phyloP scores from a whole-genome alignment of 2,329 filamentous ascomycete genomes.

The Saccharata proteae region DNA sequence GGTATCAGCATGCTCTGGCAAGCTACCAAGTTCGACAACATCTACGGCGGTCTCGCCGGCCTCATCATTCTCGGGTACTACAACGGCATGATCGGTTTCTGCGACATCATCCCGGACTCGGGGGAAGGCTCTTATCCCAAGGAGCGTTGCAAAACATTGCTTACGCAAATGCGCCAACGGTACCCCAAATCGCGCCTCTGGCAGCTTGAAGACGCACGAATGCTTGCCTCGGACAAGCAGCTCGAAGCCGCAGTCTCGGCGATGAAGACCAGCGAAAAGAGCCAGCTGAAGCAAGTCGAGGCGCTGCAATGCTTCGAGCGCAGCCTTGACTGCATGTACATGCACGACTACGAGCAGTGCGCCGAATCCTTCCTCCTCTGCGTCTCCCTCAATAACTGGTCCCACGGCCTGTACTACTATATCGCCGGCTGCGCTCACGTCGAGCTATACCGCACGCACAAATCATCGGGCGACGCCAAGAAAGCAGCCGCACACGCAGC shows the following conservation, averaged over 20 bases:
- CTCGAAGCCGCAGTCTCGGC: slow-evolving; percentile 57
- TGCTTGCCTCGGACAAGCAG: slow-evolving; percentile 54
- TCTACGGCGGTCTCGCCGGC: slow-evolving; percentile 84
- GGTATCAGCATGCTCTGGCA: slow-evolving; percentile 85
- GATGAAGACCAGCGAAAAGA: slow-evolving; percentile 46
- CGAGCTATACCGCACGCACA: slow-evolving; percentile 61
- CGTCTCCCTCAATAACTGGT: slow-evolving; percentile 80
- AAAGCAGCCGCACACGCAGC: slow-evolving; percentile 20
- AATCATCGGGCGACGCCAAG: slow-evolving; percentile 18
- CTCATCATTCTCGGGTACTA: slow-evolving; percentile 76
- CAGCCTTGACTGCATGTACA: slow-evolving; percentile 64
- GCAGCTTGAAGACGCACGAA: slow-evolving; percentile 76
- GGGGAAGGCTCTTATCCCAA: slow-evolving; percentile 54
- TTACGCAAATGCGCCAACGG: slow-evolving; percentile 59
- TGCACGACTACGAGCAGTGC: slow-evolving; percentile 64
- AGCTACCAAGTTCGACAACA: slow-evolving; percentile 70
- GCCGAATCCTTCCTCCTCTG: slow-evolving; percentile 64
- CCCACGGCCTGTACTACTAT: slow-evolving; percentile 79
- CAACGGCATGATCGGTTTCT: slow-evolving; percentile 72
- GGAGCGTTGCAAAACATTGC: slow-evolving; percentile 52
- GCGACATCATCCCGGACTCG: slow-evolving; percentile 68
- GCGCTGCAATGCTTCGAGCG: slow-evolving; percentile 79
- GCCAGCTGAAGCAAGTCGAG: slow-evolving; percentile 77
- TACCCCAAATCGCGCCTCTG: slow-evolving; percentile 79
- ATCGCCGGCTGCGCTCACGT: slow-evolving; percentile 69